Conservation (phyloP, 345 rosid species). For the Gossypioides kirkii region DNA sequence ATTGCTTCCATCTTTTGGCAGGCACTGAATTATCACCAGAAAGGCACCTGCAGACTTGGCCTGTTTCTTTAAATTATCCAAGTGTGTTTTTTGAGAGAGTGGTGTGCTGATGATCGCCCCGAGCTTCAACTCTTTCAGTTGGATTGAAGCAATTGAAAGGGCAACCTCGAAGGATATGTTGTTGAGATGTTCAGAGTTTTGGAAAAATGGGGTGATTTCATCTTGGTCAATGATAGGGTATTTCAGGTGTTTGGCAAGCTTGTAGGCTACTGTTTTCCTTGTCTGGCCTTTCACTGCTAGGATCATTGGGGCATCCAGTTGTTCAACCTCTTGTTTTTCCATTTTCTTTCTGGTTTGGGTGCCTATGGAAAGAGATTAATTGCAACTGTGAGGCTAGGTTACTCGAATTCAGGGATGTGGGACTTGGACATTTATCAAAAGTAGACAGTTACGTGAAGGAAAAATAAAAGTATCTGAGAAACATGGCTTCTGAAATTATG, state of each 20-base stretch:
- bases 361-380: neutral
- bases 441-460: neutral
- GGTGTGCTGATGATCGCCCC: constrained; percentile 6
- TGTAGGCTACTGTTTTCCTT: neutral
- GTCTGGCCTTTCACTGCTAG: neutral
- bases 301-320: neutral
- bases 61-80: neutral
- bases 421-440: neutral
- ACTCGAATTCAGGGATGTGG: neutral
- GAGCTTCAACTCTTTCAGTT: neutral
- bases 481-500: neutral
- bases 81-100: neutral
- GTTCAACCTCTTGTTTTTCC: constrained; percentile 2
- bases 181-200: neutral
- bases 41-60: neutral
- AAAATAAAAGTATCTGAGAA: neutral
- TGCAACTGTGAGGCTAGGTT: neutral
- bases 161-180: neutral
- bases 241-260: constrained; percentile 10
- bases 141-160: neutral
- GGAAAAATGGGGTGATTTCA: neutral
- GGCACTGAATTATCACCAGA: constrained; percentile 8
- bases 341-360: neutral
- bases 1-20: neutral
- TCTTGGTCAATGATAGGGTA: constrained; percentile 4